phyloP scores from a whole-genome alignment of 345 rosid genomes.

The Murraya koenigii region DNA sequence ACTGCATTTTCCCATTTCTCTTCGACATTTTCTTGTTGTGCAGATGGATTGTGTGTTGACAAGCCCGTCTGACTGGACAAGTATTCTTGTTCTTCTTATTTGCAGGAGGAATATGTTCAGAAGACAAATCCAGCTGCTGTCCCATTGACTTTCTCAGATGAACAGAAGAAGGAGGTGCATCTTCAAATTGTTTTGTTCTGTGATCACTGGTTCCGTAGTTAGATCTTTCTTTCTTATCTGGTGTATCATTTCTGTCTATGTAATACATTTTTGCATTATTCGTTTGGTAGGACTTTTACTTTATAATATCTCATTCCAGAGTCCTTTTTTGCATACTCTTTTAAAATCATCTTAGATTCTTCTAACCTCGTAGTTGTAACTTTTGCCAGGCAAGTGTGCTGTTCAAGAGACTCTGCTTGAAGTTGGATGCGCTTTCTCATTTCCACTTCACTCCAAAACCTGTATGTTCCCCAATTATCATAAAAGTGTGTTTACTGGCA shows the following conservation, averaged over 20 bases:
- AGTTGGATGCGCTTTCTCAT: conserved; percentile 97
- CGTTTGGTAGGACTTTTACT: background rate
- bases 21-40: background rate
- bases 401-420: conserved; percentile 79
- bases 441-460: conserved; percentile 97
- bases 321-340: background rate
- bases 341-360: background rate
- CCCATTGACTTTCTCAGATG: conserved; percentile 73
- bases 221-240: background rate
- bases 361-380: conserved; percentile 6
- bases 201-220: background rate
- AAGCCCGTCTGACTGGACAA: background rate
- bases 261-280: background rate
- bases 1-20: background rate
- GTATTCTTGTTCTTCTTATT: conserved; percentile 19
- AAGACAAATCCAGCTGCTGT: conserved; percentile 67
- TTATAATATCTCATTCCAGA: background rate
- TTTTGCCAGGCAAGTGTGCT: conserved; percentile 62
- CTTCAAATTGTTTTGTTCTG: background rate
- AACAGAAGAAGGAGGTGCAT: conserved; percentile 78
- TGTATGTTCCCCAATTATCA: conserved; percentile 45
- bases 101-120: conserved; percentile 78
- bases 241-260: background rate
- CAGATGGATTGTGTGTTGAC: background rate
- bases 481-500: background rate